Evolutionary conservation across 352 stramenopile genomes (phyloP), one percentile per base, ranked within the genome.

Genomic region (Phytophthora cajani): DNA sequence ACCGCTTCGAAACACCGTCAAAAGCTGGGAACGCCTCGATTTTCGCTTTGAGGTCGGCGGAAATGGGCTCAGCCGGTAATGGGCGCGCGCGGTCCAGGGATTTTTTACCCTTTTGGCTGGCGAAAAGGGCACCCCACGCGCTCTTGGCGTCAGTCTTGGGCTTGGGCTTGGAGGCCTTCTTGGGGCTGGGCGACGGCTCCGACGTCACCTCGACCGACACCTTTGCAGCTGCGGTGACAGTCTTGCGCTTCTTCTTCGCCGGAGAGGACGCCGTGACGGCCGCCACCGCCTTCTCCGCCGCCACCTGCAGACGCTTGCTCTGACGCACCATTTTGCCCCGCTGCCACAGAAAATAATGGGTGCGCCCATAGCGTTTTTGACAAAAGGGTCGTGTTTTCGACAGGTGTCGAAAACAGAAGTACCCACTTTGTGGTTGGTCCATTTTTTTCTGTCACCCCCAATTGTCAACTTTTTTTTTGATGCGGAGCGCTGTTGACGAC

Each of bases 11-110:
- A 62, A 93, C 74, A 56, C 80, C 83, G 14, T 88, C 68, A 64
- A 93, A 91, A 14, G 23, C 27, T 8, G 80, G 70, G 61, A 81
- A 87, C 8, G 65, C 71, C n/a, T 85, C 71, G 17, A 93, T 80
- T 56, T 78, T 77, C 3, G 57, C 42, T 71, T 89, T 74, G 27
- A 89, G 52, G 56, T 86, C 79, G 2, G 68, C 36, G 5, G 78
- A 78, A 30, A 90, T 64, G 23, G 64, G 61, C 8, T 36, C 50
- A 5, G 74, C 69, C 0, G 55, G 21, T 52, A 80, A 58, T 40
- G 74, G 81, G 6, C 66, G 60, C 62, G 64, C 46, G 38, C 60
- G 68, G 16, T 69, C 61, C 52, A 68, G 52, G 30, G 53, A 30
- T 5, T 27, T 58, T 23, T 63, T 67, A 3, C 54, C 11, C n/a